Percentiles rank a stretch among this genome's conserved stretches.
Evolutionary conservation across 2,329 filamentous ascomycete genomes (phyloP).

Genomic region (Stylonectria norvegica): DNA sequence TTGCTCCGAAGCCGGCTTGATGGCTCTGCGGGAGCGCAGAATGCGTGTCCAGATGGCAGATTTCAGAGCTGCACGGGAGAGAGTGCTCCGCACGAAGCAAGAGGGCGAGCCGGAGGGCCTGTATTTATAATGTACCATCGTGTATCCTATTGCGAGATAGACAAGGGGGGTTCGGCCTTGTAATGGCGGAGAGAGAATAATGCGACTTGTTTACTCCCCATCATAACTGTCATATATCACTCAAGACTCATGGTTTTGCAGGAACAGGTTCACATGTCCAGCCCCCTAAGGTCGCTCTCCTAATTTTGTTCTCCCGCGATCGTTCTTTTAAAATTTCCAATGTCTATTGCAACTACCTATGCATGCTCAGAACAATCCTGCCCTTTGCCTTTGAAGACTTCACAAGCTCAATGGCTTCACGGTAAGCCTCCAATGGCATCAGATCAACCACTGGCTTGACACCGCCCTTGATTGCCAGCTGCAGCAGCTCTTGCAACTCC

Average conservation of each 20-base stretch:
- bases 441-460: conserved; percentile 25
- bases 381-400: not conserved
- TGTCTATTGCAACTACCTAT: too few relatives aligned
- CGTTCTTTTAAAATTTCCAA: too few relatives aligned
- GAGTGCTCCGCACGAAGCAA: conserved; percentile 96
- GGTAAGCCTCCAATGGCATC: not conserved
- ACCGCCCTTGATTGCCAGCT: conserved; percentile 2
- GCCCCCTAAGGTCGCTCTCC: too few relatives aligned
- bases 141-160: conserved; percentile 20
- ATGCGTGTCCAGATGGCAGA: conserved; percentile 99
- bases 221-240: too few relatives aligned
- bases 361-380: not conserved
- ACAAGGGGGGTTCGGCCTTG: conserved; percentile 14
- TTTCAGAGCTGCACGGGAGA: conserved; percentile 87
- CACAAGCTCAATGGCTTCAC: not conserved
- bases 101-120: conserved; percentile 97
- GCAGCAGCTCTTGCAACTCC: conserved; percentile 3
- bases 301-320: too few relatives aligned
- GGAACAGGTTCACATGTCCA: too few relatives aligned
- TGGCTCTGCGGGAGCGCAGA: conserved; percentile 88
- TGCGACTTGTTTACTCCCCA: conserved; percentile 2
- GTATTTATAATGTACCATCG: conserved; percentile 72
- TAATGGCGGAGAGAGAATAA: conserved; percentile 20
- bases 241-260: too few relatives aligned
- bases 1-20: conserved; percentile 91